These are phyloP conservation scores for Rhododendron griersonianum DNA, from an alignment of 148 eudicot species.

Conservation along the genomic window DNA sequence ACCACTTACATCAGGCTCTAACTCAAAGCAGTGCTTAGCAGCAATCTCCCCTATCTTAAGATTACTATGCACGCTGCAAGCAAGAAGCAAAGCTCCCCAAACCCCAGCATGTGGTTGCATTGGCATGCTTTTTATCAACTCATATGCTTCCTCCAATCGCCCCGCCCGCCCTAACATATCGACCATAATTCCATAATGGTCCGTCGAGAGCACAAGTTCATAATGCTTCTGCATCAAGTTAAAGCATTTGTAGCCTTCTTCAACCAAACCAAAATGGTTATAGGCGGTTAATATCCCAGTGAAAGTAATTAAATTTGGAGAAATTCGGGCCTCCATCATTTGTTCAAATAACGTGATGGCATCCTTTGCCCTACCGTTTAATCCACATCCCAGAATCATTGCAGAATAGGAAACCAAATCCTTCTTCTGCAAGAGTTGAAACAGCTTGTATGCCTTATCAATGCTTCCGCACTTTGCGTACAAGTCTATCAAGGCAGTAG, in stretches of 20 bases:
- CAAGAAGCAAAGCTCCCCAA: conserved; percentile 89
- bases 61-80: conserved; percentile 68
- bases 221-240: conserved; percentile 38
- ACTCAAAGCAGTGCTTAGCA: conserved; percentile 57
- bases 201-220: conserved; percentile 56
- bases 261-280: conserved; percentile 75
- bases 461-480: conserved; percentile 74
- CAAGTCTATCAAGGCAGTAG: conserved; percentile 67
- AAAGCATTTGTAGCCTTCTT: conserved; percentile 73
- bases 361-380: conserved; percentile 51
- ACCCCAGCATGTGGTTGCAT: conserved; percentile 76
- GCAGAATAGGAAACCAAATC: conserved; percentile 82
- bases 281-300: conserved; percentile 74
- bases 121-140: conserved; percentile 71
- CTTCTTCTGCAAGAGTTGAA: conserved; percentile 46
- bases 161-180: conserved; percentile 79
- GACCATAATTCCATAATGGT: conserved; percentile 79
- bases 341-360: conserved; percentile 60
- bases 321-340: conserved; percentile 43
- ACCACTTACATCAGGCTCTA: conserved; percentile 61
- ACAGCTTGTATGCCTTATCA: conserved; percentile 51
- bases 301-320: conserved; percentile 63
- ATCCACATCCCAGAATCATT: conserved; percentile 77
- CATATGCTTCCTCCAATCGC: conserved; percentile 63
- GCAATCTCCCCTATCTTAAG: conserved; percentile 74